Conservation (phyloP, 2,329 filamentous ascomycete species). For the Diaporthe citrichinensis region DNA sequence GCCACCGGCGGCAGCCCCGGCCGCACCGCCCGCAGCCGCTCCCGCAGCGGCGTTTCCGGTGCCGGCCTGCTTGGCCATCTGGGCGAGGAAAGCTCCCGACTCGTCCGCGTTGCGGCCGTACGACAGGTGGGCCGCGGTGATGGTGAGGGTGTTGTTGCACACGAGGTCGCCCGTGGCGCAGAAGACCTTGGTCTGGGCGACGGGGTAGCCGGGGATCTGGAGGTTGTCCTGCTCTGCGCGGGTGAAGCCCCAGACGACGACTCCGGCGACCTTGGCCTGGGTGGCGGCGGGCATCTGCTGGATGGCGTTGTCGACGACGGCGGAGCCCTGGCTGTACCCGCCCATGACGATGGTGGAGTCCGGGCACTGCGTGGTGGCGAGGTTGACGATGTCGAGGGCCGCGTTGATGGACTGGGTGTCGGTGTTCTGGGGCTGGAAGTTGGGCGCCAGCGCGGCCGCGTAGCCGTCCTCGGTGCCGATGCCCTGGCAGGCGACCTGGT, state of each 20-base stretch:
- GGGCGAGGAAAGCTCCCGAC: slow-evolving; percentile 44
- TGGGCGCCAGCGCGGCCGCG: slow-evolving; percentile 48
- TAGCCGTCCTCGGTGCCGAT: slow-evolving; percentile 50
- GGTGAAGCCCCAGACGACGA: slow-evolving; percentile 50
- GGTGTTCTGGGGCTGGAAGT: slow-evolving; percentile 50
- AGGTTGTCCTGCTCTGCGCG: slow-evolving; percentile 47
- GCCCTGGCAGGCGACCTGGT: slow-evolving; percentile 52
- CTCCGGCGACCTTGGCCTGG: slow-evolving; percentile 46
- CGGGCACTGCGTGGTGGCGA: slow-evolving; percentile 50
- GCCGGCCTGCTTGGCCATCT: slow-evolving; percentile 29
- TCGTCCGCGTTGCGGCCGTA: slow-evolving; percentile 44
- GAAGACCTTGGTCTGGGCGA: slow-evolving; percentile 45
- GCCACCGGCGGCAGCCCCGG: neutral
- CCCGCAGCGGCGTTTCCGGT: neutral
- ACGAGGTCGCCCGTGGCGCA: slow-evolving; percentile 48
- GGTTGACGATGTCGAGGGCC: slow-evolving; percentile 48
- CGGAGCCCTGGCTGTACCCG: slow-evolving; percentile 50
- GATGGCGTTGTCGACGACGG: slow-evolving; percentile 51
- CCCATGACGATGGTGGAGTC: slow-evolving; percentile 51
- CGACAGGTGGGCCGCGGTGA: slow-evolving; percentile 46
- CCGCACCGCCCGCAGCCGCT: neutral
- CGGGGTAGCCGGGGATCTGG: slow-evolving; percentile 45
- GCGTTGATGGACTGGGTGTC: slow-evolving; percentile 47
- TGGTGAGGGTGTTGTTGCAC: slow-evolving; percentile 45
- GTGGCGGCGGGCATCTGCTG: slow-evolving; percentile 43